These are phyloP conservation scores for Neospora caninum DNA, from an alignment of 169 alveolate genomes.

Conservation along the genomic window DNA sequence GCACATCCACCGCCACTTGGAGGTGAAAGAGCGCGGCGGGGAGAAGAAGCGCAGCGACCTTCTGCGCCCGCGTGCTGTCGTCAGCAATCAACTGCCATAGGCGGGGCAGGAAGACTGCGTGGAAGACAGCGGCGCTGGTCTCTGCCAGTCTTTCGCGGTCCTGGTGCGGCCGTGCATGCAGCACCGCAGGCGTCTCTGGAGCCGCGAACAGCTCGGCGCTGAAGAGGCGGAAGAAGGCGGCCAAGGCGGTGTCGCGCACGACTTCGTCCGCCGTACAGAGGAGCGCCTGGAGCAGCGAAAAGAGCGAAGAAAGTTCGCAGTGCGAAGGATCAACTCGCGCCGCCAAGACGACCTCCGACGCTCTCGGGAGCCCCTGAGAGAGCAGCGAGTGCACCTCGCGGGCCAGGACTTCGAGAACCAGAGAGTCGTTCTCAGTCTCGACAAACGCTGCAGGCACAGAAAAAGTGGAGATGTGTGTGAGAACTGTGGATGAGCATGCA, in stretches of 20 bases:
- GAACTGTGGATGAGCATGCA: too few species aligned
- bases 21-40: background rate
- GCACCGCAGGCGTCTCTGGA: background rate
- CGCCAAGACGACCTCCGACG: background rate
- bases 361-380: background rate
- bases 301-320: background rate
- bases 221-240: background rate
- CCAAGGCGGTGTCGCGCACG: background rate
- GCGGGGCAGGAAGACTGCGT: background rate
- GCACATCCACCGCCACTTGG: background rate
- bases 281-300: background rate
- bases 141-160: background rate
- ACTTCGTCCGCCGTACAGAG: background rate
- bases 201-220: background rate
- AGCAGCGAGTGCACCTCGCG: slow-evolving; percentile 3
- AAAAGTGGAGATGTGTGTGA: too few species aligned
- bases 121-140: background rate
- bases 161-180: background rate
- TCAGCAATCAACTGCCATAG: background rate
- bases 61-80: background rate
- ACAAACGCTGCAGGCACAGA: background rate
- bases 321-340: background rate
- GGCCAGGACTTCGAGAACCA: background rate
- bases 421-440: background rate
- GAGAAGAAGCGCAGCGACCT: background rate